Conservation (phyloP, 345 rosid species). For the Camelina hispida region DNA sequence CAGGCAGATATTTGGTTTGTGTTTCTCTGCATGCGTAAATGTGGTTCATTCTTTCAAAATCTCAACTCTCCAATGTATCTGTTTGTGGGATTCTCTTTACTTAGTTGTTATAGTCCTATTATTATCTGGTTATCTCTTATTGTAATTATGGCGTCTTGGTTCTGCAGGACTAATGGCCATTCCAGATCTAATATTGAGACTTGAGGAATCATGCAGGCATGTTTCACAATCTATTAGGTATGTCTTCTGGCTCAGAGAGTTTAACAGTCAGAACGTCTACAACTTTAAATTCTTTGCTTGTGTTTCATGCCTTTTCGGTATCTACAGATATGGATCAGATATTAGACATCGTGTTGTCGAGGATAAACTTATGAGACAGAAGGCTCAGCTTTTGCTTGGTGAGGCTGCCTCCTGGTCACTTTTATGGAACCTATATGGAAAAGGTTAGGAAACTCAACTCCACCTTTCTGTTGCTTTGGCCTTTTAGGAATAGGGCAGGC, state of each 20-base stretch:
- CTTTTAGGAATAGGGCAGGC: conserved; percentile 1
- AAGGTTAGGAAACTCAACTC: conserved; percentile 62
- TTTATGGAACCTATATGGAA: conserved; percentile 92
- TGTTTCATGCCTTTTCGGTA: conserved; percentile 23
- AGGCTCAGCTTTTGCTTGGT: conserved; percentile 88
- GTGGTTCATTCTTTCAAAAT: conserved; percentile 20
- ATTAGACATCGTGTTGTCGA: conserved; percentile 75
- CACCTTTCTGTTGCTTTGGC: conserved; percentile 19
- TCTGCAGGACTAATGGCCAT: conserved; percentile 82
- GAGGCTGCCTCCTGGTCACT: conserved; percentile 99
- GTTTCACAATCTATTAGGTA: conserved; percentile 91
- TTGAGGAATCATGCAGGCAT: conserved; percentile 80
- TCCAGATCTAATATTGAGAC: conserved; percentile 78
- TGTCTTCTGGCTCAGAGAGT: conserved; percentile 28
- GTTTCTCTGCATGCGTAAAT: conserved; percentile 20
- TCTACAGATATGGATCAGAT: conserved; percentile 71
- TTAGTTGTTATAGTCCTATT: conserved; percentile 23
- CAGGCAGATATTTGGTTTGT: not conserved
- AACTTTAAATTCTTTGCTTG: not conserved
- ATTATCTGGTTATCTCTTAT: conserved; percentile 16
- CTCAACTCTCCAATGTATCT: conserved; percentile 15
- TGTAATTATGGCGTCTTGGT: conserved; percentile 21
- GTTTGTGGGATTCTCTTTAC: conserved; percentile 5
- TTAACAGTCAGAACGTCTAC: conserved; percentile 11
- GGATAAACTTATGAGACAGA: conserved; percentile 95